Percentiles rank a stretch among this genome's conserved stretches.
phyloP scores from a whole-genome alignment of 2,329 filamentous ascomycete genomes.

The Colletotrichum higginsianum region DNA sequence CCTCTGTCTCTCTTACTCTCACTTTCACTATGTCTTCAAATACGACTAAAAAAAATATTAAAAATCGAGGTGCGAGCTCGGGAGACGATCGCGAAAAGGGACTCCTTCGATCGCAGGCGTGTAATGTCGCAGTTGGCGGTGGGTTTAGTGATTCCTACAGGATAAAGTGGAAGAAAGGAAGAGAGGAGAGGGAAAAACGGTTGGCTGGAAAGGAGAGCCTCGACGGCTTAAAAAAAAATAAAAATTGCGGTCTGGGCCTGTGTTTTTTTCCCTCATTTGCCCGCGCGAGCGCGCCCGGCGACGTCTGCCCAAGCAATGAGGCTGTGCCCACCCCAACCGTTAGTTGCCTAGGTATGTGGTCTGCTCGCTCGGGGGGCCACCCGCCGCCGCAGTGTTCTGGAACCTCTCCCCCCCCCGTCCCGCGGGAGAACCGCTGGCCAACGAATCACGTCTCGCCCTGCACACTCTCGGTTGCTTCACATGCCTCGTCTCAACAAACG shows the following conservation, averaged over 20 bases:
- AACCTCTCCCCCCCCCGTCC: conserved; percentile 12
- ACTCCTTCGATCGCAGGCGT: not conserved
- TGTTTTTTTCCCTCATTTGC: conserved; percentile 11
- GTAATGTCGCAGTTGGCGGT: not conserved
- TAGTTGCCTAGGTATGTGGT: not conserved
- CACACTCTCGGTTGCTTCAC: conserved; percentile 31
- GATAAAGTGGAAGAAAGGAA: no score
- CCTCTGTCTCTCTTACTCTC: not conserved
- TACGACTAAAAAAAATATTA: not conserved
- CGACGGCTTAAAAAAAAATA: not conserved
- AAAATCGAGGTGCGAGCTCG: conserved; percentile 8
- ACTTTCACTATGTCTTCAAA: not conserved
- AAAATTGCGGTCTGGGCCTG: conserved; percentile 24
- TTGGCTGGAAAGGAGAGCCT: not conserved
- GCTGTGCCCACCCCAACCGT: conserved; percentile 28
- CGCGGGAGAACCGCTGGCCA: not conserved
- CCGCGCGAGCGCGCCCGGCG: conserved; percentile 6
- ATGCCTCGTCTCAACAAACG: conserved; percentile 16
- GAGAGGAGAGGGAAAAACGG: not conserved
- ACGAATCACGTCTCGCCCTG: conserved; percentile 17
- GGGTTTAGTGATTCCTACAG: not conserved
- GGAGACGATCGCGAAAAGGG: not conserved
- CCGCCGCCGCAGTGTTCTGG: conserved; percentile 23
- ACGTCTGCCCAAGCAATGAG: conserved; percentile 24
- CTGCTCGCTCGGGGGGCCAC: not conserved